A percentile compares a stretch with the other conserved stretches of the same genome.
Conservation (phyloP, 169 alveolate species). For the Eimeria falciformis region DNA sequence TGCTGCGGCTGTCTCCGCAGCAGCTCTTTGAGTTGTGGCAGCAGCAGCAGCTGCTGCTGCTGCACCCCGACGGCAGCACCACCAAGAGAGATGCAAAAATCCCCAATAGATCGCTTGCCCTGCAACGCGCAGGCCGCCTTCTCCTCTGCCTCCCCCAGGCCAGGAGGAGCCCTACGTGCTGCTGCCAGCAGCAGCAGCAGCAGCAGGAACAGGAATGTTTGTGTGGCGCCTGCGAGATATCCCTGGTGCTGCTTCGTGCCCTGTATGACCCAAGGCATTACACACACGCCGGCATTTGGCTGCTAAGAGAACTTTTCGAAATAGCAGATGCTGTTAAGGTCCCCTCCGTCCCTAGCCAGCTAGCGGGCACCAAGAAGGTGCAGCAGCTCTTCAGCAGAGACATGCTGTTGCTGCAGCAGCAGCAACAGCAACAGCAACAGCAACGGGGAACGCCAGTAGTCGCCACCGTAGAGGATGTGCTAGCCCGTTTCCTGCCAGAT, state of each 20-base stretch:
- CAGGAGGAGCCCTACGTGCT: background rate
- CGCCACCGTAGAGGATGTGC: background rate
- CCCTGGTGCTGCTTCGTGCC: constrained; percentile 85
- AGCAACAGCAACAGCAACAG: constrained; percentile 21
- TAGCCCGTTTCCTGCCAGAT: background rate
- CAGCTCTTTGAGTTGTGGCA: constrained; percentile 12
- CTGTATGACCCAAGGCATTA: constrained; percentile 84
- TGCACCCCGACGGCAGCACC: background rate
- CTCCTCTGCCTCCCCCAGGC: background rate
- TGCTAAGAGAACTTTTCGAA: constrained; percentile 85
- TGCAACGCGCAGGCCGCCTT: constrained; percentile 19
- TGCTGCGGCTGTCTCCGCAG: background rate
- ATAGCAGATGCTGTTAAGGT: constrained; percentile 85
- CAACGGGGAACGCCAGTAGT: background rate
- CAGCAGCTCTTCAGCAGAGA: constrained; percentile 85
- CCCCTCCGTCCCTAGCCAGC: constrained; percentile 85
- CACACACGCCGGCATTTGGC: constrained; percentile 83
- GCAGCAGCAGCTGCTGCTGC: constrained; percentile 4
- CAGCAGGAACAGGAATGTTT: background rate
- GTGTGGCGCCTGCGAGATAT: constrained; percentile 74
- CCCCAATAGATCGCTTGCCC: background rate
- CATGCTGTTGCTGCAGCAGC: constrained; percentile 28
- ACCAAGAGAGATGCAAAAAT: background rate
- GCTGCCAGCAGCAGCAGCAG: constrained; percentile 38
- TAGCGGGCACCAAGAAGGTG: constrained; percentile 86